These are phyloP conservation scores for Alternaria sp. DNA, from an alignment of 2,329 filamentous ascomycete genomes.

Conservation along the genomic window DNA sequence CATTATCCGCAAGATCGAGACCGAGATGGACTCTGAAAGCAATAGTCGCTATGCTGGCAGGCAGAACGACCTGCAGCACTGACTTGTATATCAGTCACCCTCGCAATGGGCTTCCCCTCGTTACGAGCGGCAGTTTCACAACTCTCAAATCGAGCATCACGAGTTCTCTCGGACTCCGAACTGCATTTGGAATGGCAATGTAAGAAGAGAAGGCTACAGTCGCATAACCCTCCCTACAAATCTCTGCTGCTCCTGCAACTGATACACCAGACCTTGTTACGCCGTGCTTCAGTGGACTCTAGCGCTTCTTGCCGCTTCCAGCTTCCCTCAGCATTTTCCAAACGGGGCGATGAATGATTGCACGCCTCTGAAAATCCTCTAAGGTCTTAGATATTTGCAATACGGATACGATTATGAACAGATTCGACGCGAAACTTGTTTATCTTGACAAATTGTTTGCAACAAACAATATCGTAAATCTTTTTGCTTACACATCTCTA, in stretches of 20 bases:
- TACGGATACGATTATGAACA: background rate
- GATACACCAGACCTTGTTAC: background rate
- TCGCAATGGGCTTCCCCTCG: background rate
- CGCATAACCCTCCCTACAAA: background rate
- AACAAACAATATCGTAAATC: background rate
- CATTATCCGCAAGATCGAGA: conserved; percentile 60
- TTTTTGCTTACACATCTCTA: background rate
- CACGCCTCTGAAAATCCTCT: background rate
- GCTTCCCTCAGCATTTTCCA: background rate
- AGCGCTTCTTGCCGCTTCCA: background rate
- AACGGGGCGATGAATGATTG: background rate
- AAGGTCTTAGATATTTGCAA: background rate
- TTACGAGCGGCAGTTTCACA: background rate
- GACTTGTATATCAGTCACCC: background rate
- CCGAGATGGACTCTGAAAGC: conserved; percentile 37
- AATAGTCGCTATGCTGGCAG: conserved; percentile 6
- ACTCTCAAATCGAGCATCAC: background rate
- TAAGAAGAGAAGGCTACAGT: background rate
- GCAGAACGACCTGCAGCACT: background rate
- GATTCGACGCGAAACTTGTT: background rate
- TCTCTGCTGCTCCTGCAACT: background rate
- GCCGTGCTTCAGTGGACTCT: background rate
- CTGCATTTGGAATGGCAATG: background rate
- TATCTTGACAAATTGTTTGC: background rate
- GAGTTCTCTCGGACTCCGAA: background rate